Evolutionary conservation across 106 monocot species (phyloP), one percentile per base, ranked within the genome.

Genomic region (Platanthera guangdongensis): DNA sequence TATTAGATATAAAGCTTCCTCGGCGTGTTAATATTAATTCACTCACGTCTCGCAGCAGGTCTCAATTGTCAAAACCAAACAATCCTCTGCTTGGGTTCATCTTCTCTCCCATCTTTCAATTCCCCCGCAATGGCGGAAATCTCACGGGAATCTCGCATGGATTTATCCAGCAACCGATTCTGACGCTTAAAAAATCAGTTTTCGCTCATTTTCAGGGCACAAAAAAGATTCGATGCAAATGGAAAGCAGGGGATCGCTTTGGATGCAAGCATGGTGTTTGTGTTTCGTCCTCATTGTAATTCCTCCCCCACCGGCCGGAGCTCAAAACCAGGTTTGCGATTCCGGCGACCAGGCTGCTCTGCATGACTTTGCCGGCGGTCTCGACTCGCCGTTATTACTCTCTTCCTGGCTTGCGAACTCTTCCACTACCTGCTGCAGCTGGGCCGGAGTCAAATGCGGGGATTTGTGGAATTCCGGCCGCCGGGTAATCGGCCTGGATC

Each of bases 401-500:
- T 57, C 47, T 19, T 71, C 60, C 14, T 85, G 85, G 88, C 55
- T 14, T 63, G 39, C 51, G 16, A 76, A 76, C 18, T 21, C 78
- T 52, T 79, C 79, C 5, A 72, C 79, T 11, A 25, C 52, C 28
- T 88, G 88, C 78, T 88, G 88, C 75, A 15, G n/a, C 51, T 88
- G 88, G 88, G n/a, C 7, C 9, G 88, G 88, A 18, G 81, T 88
- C 8, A 8, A 8, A 49, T 88, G 88, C 57, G 75, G 79, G 5
- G 2, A 52, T 12, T 12, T 14, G 22, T 25, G 72, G 39, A 14
- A n/a, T 1, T 3, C 15, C 46, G 73, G 48, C 5, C n/a, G 75
- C 7, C 82, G 86, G 54, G 84, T 97, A 0, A 71, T 87, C 14
- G 86, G 78, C 30, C 54, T 97, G 68, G 75, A 87, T 85, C 87